Evolutionary conservation across 2,329 filamentous ascomycete genomes (phyloP).

Genomic region (Cladorrhinum sp.): DNA sequence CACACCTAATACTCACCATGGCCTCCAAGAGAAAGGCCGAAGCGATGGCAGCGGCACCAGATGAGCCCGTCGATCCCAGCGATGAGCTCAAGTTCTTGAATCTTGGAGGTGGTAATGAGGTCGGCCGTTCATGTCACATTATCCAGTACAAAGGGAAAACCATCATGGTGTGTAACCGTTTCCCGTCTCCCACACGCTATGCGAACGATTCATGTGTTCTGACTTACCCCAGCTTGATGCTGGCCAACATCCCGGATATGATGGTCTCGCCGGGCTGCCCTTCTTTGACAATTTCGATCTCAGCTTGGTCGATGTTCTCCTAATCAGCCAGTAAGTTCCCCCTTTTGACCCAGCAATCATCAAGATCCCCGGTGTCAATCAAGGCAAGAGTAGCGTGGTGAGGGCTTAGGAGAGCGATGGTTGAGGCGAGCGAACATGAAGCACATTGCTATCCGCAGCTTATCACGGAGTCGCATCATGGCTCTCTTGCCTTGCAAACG

Average conservation of each 20-base stretch:
- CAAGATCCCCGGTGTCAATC: not conserved
- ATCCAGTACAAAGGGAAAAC: conserved; percentile 99
- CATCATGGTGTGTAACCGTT: conserved; percentile 77
- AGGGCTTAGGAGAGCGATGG: conserved; percentile 23
- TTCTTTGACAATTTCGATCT: conserved; percentile 99
- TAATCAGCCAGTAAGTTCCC: conserved; percentile 95
- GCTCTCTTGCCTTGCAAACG: conserved; percentile 5
- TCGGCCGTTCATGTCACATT: conserved; percentile 95
- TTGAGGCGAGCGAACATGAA: conserved; percentile 14
- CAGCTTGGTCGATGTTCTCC: conserved; percentile 91
- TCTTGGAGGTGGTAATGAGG: conserved; percentile 92
- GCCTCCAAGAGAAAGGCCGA: conserved; percentile 88
- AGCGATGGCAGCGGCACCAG: conserved; percentile 65
- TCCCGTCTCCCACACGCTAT: not conserved
- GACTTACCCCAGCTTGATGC: conserved; percentile 74
- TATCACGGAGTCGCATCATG: not conserved
- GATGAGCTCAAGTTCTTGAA: conserved; percentile 95
- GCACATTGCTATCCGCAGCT: conserved; percentile 3
- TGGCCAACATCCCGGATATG: conserved; percentile 93
- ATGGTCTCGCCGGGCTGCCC: conserved; percentile 86
- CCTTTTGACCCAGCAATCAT: conserved; percentile 13
- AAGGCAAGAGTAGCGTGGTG: conserved; percentile 18
- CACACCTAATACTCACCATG: conserved; percentile 50
- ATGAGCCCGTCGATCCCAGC: conserved; percentile 86
- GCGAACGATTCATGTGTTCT: not conserved